phyloP scores from a whole-genome alignment of 1,284 basidiomycete genomes.

The Apiotrichum akiyoshidainum region DNA sequence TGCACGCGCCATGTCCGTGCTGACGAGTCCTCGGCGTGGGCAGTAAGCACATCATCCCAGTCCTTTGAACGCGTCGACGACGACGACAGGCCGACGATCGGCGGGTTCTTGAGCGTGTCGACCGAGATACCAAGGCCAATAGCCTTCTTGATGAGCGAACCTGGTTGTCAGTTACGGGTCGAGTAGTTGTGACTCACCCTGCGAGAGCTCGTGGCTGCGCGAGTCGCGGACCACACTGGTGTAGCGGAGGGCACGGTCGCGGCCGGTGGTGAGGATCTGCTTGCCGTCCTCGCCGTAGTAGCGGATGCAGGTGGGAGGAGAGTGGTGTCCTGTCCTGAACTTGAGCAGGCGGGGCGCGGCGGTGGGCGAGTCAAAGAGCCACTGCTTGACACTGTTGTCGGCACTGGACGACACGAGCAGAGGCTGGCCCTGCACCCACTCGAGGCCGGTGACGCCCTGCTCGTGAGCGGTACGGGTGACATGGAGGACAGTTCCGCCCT shows the following conservation, averaged over 20 bases:
- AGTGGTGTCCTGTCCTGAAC: slow-evolving; percentile 84
- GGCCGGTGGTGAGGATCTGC: slow-evolving; percentile 75
- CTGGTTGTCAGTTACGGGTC: slow-evolving; percentile 47
- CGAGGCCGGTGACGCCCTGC: slow-evolving; percentile 68
- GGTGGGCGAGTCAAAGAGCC: slow-evolving; percentile 91
- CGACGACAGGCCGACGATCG: slow-evolving; percentile 72
- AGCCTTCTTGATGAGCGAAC: slow-evolving; percentile 81
- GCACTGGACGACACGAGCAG: slow-evolving; percentile 80
- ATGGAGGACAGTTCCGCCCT: slow-evolving; percentile 74
- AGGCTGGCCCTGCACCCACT: slow-evolving; percentile 89
- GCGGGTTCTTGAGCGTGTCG: slow-evolving; percentile 74
- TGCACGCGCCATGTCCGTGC: slow-evolving; percentile 83
- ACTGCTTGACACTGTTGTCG: slow-evolving; percentile 98
- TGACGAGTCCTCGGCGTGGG: slow-evolving; percentile 74
- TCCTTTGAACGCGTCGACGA: slow-evolving; percentile 82
- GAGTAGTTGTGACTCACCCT: slow-evolving; percentile 61
- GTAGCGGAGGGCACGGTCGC: slow-evolving; percentile 81
- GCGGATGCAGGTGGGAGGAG: slow-evolving; percentile 84
- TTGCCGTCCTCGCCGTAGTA: slow-evolving; percentile 98
- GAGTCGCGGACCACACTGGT: slow-evolving; percentile 92
- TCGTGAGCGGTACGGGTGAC: slow-evolving; percentile 83
- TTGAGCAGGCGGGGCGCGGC: slow-evolving; percentile 83
- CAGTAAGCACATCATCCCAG: slow-evolving; percentile 95
- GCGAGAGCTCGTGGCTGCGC: slow-evolving; percentile 87
- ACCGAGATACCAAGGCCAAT: slow-evolving; percentile 73